Evolutionary conservation across 2,329 filamentous ascomycete species (phyloP), one percentile per base, ranked within the genome.

Genomic region (Cladobotryum mycophilum): DNA sequence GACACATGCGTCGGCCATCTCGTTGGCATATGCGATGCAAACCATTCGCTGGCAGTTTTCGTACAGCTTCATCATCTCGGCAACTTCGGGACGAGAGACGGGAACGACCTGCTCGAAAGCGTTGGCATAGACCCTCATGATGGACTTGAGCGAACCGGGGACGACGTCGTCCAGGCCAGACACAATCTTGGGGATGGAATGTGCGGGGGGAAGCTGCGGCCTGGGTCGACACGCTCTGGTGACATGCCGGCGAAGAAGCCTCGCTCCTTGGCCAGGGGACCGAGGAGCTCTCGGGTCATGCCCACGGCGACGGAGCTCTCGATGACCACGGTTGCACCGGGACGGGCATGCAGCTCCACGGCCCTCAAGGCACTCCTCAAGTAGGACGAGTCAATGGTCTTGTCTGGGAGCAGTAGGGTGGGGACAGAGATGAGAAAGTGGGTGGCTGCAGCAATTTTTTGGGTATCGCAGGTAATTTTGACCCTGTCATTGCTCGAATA

Each of bases 41-140:
- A 80, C 64, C 72, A 78, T 79, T 2, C 77, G 69, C 58, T 80
- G 76, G 58, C 78, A 81, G 58, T 80, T 81, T 53, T 80, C 77
- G 57, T 79, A 81, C 12, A 81, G 64, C 62, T 81, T 81, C 54
- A 72, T 76, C 75, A 80, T 79, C 61, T 80, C 78, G 1, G 78
- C 78, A 1, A 79, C 76, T 56, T 81, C 78, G 1, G 77, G 76
- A 30, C 62, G 64, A 11, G 74, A 75, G 30, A 80, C 76, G 0
- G 72, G 67, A 6, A 79, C 66, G 5, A 80, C 65, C 0, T 62
- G 60, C 45, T 76, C 66, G 54, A 79, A 80, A 1, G 71, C 73
- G n/a, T 61, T 58, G 2, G 64, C 64, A 59, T 80, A 80, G 4
- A 80, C 60, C 6, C 61, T 56, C 6, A 60, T 53, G 48, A 80